Evolutionary conservation across 108 stramenopile species (phyloP).

Genomic region (Schizochytrium sp.): DNA sequence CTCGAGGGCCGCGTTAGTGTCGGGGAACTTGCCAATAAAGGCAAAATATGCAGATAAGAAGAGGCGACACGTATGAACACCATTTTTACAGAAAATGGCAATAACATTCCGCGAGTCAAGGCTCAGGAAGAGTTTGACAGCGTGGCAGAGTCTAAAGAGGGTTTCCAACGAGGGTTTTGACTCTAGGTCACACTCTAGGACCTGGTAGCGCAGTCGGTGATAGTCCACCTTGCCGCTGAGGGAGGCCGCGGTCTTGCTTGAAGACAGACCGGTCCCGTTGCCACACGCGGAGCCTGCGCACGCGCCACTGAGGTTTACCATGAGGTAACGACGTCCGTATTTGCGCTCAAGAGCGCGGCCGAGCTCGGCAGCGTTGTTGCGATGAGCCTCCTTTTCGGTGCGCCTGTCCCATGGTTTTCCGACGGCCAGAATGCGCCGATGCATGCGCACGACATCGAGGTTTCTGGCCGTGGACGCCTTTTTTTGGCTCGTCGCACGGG

Average conservation of each 20-base stretch:
- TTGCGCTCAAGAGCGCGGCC: not conserved
- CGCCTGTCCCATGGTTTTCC: not conserved
- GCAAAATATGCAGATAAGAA: not conserved
- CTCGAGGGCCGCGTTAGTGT: not conserved
- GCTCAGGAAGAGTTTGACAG: not conserved
- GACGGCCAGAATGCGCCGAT: not conserved
- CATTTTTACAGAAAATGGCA: not conserved
- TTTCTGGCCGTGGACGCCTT: not conserved
- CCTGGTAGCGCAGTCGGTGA: not conserved
- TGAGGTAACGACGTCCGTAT: not conserved
- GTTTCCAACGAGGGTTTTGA: not conserved
- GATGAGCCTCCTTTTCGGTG: not conserved
- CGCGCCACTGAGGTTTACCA: not conserved
- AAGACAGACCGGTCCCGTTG: too few relatives aligned
- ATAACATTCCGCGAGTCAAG: not conserved
- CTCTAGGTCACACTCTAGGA: not conserved
- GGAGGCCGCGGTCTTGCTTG: too few relatives aligned
- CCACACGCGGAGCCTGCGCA: not conserved
- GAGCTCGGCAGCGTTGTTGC: not conserved
- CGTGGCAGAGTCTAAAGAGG: not conserved
- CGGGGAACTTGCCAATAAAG: not conserved
- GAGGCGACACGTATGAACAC: not conserved
- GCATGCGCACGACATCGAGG: not conserved
- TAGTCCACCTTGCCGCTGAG: not conserved
- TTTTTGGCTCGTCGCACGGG: not conserved